Conservation (phyloP, 2,329 filamentous ascomycete species). For the Pyrenophora teres region DNA sequence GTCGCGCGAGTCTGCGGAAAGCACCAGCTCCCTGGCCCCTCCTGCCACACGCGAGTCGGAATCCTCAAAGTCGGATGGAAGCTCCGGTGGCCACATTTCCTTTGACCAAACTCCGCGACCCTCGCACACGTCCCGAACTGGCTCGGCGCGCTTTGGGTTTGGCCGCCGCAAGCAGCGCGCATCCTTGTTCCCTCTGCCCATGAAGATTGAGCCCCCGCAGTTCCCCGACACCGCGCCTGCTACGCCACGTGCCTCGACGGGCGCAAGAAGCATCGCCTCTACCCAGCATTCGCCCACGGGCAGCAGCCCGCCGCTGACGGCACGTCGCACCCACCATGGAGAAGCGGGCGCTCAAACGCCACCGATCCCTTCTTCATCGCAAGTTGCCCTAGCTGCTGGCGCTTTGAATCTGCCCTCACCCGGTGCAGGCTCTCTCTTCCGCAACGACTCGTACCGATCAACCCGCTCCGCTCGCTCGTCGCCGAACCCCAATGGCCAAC, state of each 20-base stretch:
- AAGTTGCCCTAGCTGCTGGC: conserved; percentile 57
- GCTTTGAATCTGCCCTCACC: conserved; percentile 54
- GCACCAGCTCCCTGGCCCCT: conserved; percentile 65
- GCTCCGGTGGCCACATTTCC: conserved; percentile 60
- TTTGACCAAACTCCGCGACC: conserved; percentile 43
- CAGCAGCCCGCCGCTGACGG: conserved; percentile 47
- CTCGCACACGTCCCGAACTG: conserved; percentile 62
- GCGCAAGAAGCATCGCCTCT: conserved; percentile 44
- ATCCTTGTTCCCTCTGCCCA: conserved; percentile 85
- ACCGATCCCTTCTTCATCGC: conserved; percentile 56
- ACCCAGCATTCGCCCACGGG: conserved; percentile 42
- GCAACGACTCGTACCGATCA: conserved; percentile 66
- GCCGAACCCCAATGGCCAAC: conserved; percentile 62
- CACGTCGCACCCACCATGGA: conserved; percentile 35
- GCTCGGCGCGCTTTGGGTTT: conserved; percentile 73
- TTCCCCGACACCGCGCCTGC: conserved; percentile 50
- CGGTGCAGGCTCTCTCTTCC: conserved; percentile 53
- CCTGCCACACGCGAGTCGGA: conserved; percentile 74
- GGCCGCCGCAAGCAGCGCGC: conserved; percentile 72
- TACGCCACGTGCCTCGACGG: conserved; percentile 52
- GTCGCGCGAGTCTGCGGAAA: conserved; percentile 67
- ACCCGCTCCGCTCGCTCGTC: conserved; percentile 68
- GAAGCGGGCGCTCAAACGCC: conserved; percentile 40
- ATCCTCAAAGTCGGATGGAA: conserved; percentile 87
- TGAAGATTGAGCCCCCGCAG: conserved; percentile 64